These are phyloP conservation scores for Fagus sylvatica DNA, from an alignment of 306 rosid species.

Conservation along the genomic window DNA sequence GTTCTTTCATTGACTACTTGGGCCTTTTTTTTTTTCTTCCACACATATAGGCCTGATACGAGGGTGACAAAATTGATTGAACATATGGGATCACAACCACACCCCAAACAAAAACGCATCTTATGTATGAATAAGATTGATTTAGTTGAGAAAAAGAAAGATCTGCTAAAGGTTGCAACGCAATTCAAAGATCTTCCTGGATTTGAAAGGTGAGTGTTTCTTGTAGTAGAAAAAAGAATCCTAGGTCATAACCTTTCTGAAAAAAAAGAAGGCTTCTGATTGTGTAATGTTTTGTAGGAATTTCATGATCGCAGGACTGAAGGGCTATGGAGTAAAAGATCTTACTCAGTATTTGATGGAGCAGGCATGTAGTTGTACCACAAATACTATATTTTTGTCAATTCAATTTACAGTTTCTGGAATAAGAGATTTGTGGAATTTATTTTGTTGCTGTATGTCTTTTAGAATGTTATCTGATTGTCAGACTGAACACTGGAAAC, in stretches of 20 bases:
- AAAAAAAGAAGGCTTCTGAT: constrained; percentile 30
- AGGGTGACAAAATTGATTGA: constrained; percentile 75
- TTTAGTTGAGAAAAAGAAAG: constrained; percentile 92
- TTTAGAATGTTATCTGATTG: neutral
- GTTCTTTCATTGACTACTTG: constrained; percentile 12
- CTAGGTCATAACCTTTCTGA: constrained; percentile 11
- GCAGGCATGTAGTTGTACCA: constrained; percentile 68
- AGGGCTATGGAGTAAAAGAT: constrained; percentile 84
- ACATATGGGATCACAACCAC: constrained; percentile 64
- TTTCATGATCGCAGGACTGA: constrained; percentile 94
- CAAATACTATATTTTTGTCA: constrained; percentile 16
- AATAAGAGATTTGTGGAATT: constrained; percentile 1
- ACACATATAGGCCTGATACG: constrained; percentile 65
- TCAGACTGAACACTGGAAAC: neutral
- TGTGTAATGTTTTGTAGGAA: constrained; percentile 45
- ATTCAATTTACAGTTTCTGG: constrained; percentile 8
- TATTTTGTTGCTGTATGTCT: neutral
- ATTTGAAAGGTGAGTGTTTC: constrained; percentile 68
- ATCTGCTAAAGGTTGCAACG: constrained; percentile 68
- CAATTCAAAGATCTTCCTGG: constrained; percentile 90
- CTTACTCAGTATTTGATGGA: constrained; percentile 70
- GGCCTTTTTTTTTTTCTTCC: constrained; percentile 18
- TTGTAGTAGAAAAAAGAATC: constrained; percentile 9
- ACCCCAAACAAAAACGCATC: constrained; percentile 76
- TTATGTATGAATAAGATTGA: constrained; percentile 94